Percentiles rank a stretch among this genome's conserved stretches.
Evolutionary conservation across 805 yeast genomes (phyloP).

Genomic region (Saturnispora sekii): DNA sequence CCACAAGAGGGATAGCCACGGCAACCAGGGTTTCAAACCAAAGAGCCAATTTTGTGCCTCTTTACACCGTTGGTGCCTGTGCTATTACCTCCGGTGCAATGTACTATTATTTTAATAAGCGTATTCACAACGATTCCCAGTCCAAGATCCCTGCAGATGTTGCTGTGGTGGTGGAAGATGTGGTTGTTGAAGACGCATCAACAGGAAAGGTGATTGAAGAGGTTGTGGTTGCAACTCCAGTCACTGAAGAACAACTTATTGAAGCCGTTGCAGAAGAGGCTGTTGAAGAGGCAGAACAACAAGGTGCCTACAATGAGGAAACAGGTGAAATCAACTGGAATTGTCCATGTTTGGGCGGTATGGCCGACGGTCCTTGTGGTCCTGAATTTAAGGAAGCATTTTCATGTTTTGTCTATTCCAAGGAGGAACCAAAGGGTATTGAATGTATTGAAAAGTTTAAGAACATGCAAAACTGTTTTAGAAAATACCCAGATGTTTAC

Average conservation of each 20-base stretch:
- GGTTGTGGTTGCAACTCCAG: not conserved
- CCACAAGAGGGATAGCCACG: not conserved
- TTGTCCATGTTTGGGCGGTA: constrained; percentile 98
- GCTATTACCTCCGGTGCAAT: constrained; percentile 13
- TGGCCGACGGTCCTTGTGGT: constrained; percentile 99
- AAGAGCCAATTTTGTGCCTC: constrained; percentile 6
- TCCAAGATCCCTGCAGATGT: not conserved
- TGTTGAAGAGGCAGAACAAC: constrained; percentile 31
- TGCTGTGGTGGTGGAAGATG: constrained; percentile 16
- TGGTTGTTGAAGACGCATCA: constrained; percentile 5
- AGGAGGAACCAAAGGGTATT: constrained; percentile 90
- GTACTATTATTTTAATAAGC: constrained; percentile 10
- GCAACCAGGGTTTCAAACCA: not conserved
- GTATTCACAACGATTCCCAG: constrained; percentile 10
- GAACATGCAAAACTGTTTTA: constrained; percentile 90
- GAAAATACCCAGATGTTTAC: constrained; percentile 85
- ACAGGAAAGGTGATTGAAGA: not conserved
- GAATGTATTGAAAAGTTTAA: constrained; percentile 90
- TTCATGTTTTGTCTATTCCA: constrained; percentile 89
- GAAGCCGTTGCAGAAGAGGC: constrained; percentile 14
- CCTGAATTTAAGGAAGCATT: constrained; percentile 91
- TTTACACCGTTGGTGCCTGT: constrained; percentile 11
- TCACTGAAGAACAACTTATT: constrained; percentile 3
- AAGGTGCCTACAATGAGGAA: constrained; percentile 85
- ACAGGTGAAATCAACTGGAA: constrained; percentile 99